Conservation (phyloP, 2,329 filamentous ascomycete species). For the Diplodia intermedia region DNA sequence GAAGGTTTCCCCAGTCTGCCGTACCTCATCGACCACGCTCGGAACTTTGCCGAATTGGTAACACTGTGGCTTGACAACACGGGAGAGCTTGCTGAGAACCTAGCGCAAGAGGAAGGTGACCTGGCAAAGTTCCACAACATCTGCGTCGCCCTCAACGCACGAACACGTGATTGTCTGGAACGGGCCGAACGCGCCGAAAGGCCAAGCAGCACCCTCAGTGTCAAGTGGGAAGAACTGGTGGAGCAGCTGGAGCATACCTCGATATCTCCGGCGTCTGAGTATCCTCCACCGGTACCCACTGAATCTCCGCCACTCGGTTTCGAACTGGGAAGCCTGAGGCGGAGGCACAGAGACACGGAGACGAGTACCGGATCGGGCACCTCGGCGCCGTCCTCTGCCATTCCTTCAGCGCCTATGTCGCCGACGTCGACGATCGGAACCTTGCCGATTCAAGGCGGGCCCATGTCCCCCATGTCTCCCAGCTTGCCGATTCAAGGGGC, state of each 20-base stretch:
- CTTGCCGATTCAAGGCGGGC: conserved; percentile 27
- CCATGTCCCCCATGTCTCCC: conserved; percentile 28
- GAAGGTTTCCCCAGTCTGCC: conserved; percentile 94
- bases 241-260: conserved; percentile 52
- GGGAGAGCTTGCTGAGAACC: conserved; percentile 45
- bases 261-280: conserved; percentile 24
- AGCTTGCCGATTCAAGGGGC: conserved; percentile 23
- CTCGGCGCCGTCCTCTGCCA: conserved; percentile 26
- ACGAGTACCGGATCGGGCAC: conserved; percentile 27
- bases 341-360: conserved; percentile 30
- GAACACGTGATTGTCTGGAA: conserved; percentile 59
- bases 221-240: conserved; percentile 62
- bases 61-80: conserved; percentile 75
- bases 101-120: conserved; percentile 52
- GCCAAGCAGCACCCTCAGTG: conserved; percentile 55
- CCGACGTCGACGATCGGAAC: conserved; percentile 31
- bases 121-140: conserved; percentile 58
- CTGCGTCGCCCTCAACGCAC: conserved; percentile 55
- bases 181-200: conserved; percentile 61
- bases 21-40: conserved; percentile 87
- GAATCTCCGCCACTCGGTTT: conserved; percentile 34
- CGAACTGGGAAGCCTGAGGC: conserved; percentile 41
- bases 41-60: conserved; percentile 83
- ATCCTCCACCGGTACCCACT: conserved; percentile 38
- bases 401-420: conserved; percentile 24